These are phyloP conservation scores for Iberis pinnata DNA, from an alignment of 345 rosid genomes.

Conservation along the genomic window DNA sequence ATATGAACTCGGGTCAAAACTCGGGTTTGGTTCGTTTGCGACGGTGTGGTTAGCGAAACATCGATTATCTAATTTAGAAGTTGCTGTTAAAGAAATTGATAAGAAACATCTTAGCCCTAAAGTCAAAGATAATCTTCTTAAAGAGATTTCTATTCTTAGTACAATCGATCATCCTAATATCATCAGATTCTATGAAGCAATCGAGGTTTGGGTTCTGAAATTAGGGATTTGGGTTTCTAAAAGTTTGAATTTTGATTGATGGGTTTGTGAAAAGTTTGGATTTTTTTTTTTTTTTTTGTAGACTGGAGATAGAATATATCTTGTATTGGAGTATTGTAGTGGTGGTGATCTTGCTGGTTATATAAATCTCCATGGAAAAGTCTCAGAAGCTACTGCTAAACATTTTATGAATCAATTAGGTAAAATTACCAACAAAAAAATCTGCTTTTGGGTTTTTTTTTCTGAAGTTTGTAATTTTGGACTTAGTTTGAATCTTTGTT, in stretches of 20 bases:
- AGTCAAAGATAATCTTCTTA: slow-evolving; percentile 56
- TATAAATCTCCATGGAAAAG: slow-evolving; percentile 55
- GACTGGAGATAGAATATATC: slow-evolving; percentile 56
- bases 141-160: slow-evolving; percentile 70
- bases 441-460: not conserved
- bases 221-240: not conserved
- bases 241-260: too few species aligned
- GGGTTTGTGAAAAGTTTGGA: not conserved
- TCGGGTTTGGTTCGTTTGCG: slow-evolving; percentile 79
- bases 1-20: slow-evolving; percentile 54
- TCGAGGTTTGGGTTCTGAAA: slow-evolving; percentile 32
- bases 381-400: slow-evolving; percentile 57
- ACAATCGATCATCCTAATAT: slow-evolving; percentile 70
- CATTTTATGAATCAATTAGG: slow-evolving; percentile 81
- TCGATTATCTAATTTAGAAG: slow-evolving; percentile 43
- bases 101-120: slow-evolving; percentile 53
- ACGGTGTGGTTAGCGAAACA: slow-evolving; percentile 63
- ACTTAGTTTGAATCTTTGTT: not conserved
- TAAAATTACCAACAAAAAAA: slow-evolving; percentile 21
- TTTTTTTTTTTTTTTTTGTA: slow-evolving; percentile 19
- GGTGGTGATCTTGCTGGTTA: slow-evolving; percentile 82
- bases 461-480: not conserved
- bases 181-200: slow-evolving; percentile 43
- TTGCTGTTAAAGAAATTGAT: slow-evolving; percentile 76
- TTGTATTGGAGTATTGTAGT: slow-evolving; percentile 75